Base-by-base conservation (phyloP, 2,329 filamentous ascomycete genomes). In the Neonectria sp. region DNA sequence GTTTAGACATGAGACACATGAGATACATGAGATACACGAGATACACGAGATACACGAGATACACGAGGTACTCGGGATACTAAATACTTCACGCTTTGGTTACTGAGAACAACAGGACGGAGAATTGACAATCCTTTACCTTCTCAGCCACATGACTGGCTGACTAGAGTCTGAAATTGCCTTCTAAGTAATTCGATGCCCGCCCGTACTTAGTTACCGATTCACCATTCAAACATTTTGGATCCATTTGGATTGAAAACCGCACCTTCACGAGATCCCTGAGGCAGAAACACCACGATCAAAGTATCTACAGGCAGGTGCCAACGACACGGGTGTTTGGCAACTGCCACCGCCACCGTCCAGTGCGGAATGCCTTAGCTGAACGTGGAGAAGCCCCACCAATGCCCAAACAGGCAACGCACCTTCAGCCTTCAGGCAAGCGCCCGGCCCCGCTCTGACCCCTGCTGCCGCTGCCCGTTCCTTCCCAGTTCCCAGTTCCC, bases 381-480 rank as follows among this genome's bases (percentile, higher is more conserved):
- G 62, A 69, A 63, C 29, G 56, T 37, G 55, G 55, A 64, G 49
- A 62, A 59, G 55, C 56, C 51, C 71, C 64, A 55, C 60, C 53
- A 75, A 55, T 72, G 35, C 73, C 73, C 43, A 63, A 71, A 68
- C 53, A 65, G 73, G 73, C 48, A 75, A 24, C 60, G 43, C 45
- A 63, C 15, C 57, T 56, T 67, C 64, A 21, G 21, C 21, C 21
- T 21, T 21, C 21, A 21, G 21, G 21, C 65, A 60, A 57, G 55
- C 63, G 56, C 59, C 55, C 51, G 17, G 60, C 56, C 60, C 59
- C 58, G 60, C 52, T 51, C 59, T 6, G 29, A 53, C 51, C 60
- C 35, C 53, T 55, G 45, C 55, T 31, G 60, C 43, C 31, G 55
- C 62, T 66, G 55, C 57, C 55, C 52, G 46, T 52, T 13, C 31